Evolutionary conservation across 371 early-diverging fungal genomes (phyloP), one percentile per base, ranked within the genome.

Genomic region (Entomophthora muscae): DNA sequence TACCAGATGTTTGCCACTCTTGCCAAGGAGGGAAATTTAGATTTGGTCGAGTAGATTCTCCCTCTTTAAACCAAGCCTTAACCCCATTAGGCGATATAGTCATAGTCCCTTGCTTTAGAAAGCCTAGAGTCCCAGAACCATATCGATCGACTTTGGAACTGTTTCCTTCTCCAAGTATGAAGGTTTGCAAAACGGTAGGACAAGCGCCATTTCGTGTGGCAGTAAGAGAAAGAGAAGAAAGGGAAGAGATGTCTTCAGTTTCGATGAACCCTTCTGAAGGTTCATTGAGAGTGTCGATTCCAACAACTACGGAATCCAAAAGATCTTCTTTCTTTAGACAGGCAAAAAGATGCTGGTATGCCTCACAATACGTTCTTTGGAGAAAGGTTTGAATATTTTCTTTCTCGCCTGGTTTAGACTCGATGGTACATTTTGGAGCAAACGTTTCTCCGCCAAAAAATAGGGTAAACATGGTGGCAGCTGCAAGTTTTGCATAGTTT

Each of bases 401-500:
- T 52, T 75, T 63, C 52, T 73, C 76, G 29, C 54, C 67, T 51
- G 75, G 72, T 30, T 71, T 70, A 2, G 28, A 76, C 67, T 32
- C 12, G 42, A 81, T 77, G n/a, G 67, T 70, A 55, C 81, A 77
- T 2, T 78, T 68, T 0, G 90, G 90, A 0, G 88, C 88, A 76
- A 80, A 89, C 3, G 68, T 73, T 28, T 76, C 73, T 29, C 89
- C 90, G n/a, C 75, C 89, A 71, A 86, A 90, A 67, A 89, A 89
- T 17, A 89, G 72, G 0, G 91, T 86, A 63, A 89, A 88, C 83
- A 90, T 83, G 55, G 91, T 89, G 0, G 85, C 78, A 0, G 83
- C 78, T n/a, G 91, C 90, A 17, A 90, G 70, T 58, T 88, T 89
- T 63, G 75, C 73, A 69, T 91, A 89, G 65, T 91, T 91, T 29